Percentiles rank a stretch among this genome's conserved stretches.
Conservation (phyloP, 495 filamentous ascomycete species). For the Aspergillus indologenus region DNA sequence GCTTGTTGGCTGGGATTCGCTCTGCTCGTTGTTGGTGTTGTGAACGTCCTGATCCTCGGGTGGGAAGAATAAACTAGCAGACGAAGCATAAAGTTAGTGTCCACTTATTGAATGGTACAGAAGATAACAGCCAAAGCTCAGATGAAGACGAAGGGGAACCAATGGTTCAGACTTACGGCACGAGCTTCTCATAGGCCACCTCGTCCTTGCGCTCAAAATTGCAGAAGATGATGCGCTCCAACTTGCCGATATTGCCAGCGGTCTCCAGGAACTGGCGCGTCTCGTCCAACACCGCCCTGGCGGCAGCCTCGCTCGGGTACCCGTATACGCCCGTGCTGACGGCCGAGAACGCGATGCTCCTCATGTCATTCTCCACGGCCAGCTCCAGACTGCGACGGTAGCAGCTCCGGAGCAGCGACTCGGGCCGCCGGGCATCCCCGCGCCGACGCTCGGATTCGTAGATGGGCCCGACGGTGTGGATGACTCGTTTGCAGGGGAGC, state of each 20-base stretch:
- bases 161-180: constrained; percentile 63
- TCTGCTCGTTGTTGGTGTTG: neutral
- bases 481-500: constrained; percentile 72
- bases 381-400: constrained; percentile 73
- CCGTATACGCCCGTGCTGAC: constrained; percentile 89
- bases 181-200: constrained; percentile 58
- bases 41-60: constrained; percentile 26
- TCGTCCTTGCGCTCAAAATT: constrained; percentile 77
- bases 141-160: no score
- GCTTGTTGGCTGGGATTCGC: constrained; percentile 10
- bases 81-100: constrained; percentile 6
- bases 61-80: constrained; percentile 32
- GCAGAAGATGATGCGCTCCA: constrained; percentile 78
- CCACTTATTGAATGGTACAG: no score
- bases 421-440: constrained; percentile 35
- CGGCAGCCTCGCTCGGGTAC: constrained; percentile 74
- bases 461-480: constrained; percentile 90
- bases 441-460: constrained; percentile 46
- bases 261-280: constrained; percentile 69
- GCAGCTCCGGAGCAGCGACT: constrained; percentile 58
- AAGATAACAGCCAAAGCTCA: no score
- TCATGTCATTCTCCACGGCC: constrained; percentile 61
- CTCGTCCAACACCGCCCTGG: constrained; percentile 61
- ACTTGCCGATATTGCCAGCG: constrained; percentile 45
- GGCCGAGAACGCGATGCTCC: constrained; percentile 75